Base-by-base conservation (phyloP, 1,139 yeast genomes). In the Groenewaldozyma auringiensis region DNA sequence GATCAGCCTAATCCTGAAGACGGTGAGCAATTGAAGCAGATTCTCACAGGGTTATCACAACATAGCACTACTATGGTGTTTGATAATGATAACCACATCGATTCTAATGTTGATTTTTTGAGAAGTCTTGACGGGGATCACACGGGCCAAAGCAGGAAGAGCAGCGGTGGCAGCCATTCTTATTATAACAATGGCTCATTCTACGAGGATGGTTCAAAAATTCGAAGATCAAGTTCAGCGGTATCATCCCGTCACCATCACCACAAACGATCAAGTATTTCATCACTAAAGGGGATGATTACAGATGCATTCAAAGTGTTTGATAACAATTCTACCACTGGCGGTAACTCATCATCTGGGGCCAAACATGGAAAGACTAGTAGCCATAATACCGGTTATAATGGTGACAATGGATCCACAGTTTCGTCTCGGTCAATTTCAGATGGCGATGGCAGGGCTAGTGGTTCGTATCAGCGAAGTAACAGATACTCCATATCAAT, bases 71-170 rank as follows among this genome's bases (percentile, higher is more conserved):
- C 64, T n/a, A 61, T 65, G 3, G 57, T 64, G 1, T 50, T 66
- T 45, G 66, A 64, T 44, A 54, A 53, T 41, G 56, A 58, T 18
- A 61, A 62, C 42, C 67, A 66, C 45, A 68, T 69, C 42, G 70
- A 71, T 54, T 72, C 74, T 41, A 74, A 72, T 47, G 67, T 76
- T 41, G 85, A 81, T 46, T 85, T 83, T 58, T 65, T 85, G 50
- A 75, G 77, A 50, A 70, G 72, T 22, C 67, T 79, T 35, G 70
- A 72, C 35, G 62, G 62, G 21, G 71, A 67, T 38, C 65, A 66
- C 43, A 47, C 48, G 31, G 48, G 51, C n/a, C 37, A 45, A 21
- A 41, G 44, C 33, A 40, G 45, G 22, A 45, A 36, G 41, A 36
- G 44, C 36, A 40, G 44, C 16, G 45, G 42, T 21, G 29, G 29